These are phyloP conservation scores for Entonaema liquescens DNA, from an alignment of 495 filamentous ascomycete species.

Conservation along the genomic window DNA sequence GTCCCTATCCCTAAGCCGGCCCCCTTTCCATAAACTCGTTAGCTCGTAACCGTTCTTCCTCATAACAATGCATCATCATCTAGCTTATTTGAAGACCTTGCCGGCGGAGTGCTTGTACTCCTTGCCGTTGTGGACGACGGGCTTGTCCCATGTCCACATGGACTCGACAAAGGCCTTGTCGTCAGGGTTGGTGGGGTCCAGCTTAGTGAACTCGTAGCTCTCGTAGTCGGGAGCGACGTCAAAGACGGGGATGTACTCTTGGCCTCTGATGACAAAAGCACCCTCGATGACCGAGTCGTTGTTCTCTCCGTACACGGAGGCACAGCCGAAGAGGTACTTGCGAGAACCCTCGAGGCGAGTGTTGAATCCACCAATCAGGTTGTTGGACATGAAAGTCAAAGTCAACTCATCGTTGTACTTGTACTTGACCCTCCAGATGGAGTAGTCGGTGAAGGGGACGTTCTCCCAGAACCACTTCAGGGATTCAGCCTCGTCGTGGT, in stretches of 20 bases:
- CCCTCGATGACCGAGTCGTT: conserved; percentile 89
- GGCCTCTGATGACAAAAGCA: conserved; percentile 92
- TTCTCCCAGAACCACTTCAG: conserved; percentile 99
- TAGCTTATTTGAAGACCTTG: conserved; percentile 97
- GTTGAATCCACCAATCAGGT: conserved; percentile 98
- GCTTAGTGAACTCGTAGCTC: conserved; percentile 94
- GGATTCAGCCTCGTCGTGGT: conserved; percentile 86
- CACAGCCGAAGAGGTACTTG: conserved; percentile 97
- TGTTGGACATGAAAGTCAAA: conserved; percentile 96
- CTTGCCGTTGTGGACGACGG: conserved; percentile 80
- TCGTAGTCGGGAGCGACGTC: conserved; percentile 97
- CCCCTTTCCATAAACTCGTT: conserved; percentile 42
- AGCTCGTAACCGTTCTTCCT: conserved; percentile 39
- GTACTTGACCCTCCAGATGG: conserved; percentile 90
- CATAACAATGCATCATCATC: conserved; percentile 34
- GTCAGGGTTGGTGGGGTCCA: conserved; percentile 83
- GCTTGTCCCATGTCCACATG: conserved; percentile 88
- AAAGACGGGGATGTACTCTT: conserved; percentile 86
- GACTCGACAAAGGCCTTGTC: conserved; percentile 86
- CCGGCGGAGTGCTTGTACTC: conserved; percentile 74
- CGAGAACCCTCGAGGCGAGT: conserved; percentile 95
- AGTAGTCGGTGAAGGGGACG: conserved; percentile 91
- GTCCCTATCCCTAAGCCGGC: conserved; percentile 14
- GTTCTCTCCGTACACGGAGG: conserved; percentile 85
- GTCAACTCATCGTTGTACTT: conserved; percentile 99